phyloP scores from a whole-genome alignment of 306 rosid species.

The Lablab purpureus region DNA sequence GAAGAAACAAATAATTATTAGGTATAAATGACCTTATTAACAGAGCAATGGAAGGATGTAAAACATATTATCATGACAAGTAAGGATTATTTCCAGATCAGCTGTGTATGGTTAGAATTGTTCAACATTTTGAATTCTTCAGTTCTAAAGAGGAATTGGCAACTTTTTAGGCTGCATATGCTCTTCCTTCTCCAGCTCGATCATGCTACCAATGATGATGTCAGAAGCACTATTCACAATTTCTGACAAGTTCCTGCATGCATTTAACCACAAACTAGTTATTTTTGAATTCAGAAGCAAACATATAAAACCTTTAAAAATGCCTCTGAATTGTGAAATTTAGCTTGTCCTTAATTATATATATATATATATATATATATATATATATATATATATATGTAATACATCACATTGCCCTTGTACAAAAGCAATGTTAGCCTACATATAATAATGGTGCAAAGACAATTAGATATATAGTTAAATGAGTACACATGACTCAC shows the following conservation, averaged over 20 bases:
- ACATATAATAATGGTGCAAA: too few species aligned
- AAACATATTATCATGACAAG: background rate
- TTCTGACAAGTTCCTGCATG: slow-evolving; percentile 73
- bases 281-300: too few species aligned
- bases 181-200: slow-evolving; percentile 68
- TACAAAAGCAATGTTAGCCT: background rate
- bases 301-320: background rate
- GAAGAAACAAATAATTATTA: slow-evolving; percentile 13
- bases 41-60: background rate
- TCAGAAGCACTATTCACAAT: slow-evolving; percentile 69
- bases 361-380: too few species aligned
- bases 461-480: too few species aligned
- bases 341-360: background rate
- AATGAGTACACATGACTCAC: too few species aligned
- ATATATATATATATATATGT: too few species aligned
- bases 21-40: slow-evolving; percentile 8
- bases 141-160: slow-evolving; percentile 46
- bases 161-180: slow-evolving; percentile 38
- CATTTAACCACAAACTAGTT: slow-evolving; percentile 13
- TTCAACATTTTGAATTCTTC: background rate
- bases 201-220: slow-evolving; percentile 64
- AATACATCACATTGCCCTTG: background rate
- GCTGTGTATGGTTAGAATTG: slow-evolving; percentile 8
- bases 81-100: background rate
- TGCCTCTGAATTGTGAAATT: background rate